Base-by-base conservation (phyloP, 768 basidiomycete species). In the Xerocomellus amylosporus region DNA sequence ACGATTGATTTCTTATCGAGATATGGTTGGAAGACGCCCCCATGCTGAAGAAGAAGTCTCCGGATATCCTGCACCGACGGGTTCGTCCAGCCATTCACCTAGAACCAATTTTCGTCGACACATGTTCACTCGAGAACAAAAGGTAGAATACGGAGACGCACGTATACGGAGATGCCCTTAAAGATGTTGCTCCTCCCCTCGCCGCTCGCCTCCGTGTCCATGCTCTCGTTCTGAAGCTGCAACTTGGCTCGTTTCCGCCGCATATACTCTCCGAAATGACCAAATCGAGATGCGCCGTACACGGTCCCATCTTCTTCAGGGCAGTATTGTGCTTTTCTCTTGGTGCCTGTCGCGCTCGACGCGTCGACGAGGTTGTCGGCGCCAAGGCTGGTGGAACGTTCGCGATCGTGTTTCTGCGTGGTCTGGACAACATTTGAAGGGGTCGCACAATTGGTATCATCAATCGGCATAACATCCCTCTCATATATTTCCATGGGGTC, bases 71-170 rank as follows among this genome's bases (percentile, higher is more conserved):
- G 91, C 20, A 93, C 81, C 19, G 95, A 90, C 8, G 94, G 92
- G 36, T 81, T 77, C 1, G 93, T 96, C 75, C 83, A 89, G 0
- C 95, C 95, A 64, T 98, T 97, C 46, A 95, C 86, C 93, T 95
- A 54, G 1, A 40, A 46, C 28, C 38, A 39, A 44, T 17, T 9
- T 22, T 20, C 22, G 22, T 40, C 40, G 15, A 37, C 7, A 38
- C 24, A 1, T 8, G 7, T 40, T 44, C 14, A 20, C 28, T 13
- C 22, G 15, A 40, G 20, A 31, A 43, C 17, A 17, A 14, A 19
- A 43, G 22, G n/a, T 12, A 10, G 30, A 49, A 28, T 8, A 10
- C 13, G 14, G 49, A 34, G n/a, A 74, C 87, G 61, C 70, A 97
- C 95, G 69, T 98, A 92, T 45, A 98, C 85, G 0, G 86, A 75